Base-by-base conservation (phyloP, 1,139 yeast genomes). In the Hansenula anomala region DNA sequence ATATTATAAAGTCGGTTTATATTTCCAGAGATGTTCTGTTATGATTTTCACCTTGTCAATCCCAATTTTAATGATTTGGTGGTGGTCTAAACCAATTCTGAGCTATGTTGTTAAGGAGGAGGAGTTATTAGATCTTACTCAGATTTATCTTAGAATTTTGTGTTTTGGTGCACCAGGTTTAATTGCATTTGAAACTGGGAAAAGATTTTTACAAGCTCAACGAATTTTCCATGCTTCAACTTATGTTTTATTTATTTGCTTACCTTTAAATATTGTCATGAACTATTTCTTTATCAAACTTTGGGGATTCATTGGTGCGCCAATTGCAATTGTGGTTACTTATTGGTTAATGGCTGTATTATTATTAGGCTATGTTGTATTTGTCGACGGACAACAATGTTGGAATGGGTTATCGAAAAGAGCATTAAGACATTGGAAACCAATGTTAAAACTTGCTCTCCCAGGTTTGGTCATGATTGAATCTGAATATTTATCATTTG, bases 381-480 rank as follows among this genome's bases (percentile, higher is more conserved):
- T 55, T 28, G 46, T 62, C 19, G 64, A 61, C 39, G 60, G 64
- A 14, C 46, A 47, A 41, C 47, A 57, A 38, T 64, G 69, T 39
- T 64, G 67, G 67, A 49, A 50, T 25, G 64, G 63, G 6, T 45
- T 51, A 16, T 44, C 50, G 1, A 37, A 20, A 14, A 47, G 55
- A 22, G 47, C 57, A 3, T 50, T 57, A 19, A 52, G 56, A 12
- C 52, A 55, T 35, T 66, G 69, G 69, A 45, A 48, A 4, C 60
- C 62, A 15, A 63, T 64, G 64, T 47, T 61, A 39, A 47, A 51
- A 7, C 42, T 67, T 24, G 70, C 72, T 1, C 40, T 66, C 2
- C 69, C 69, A 4, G 72, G 72, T 1, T 54, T 66, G 11, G 55
- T 65, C 14, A 67, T 67, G 72, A 59, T 67, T 36, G 65, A 65